phyloP scores from a whole-genome alignment of 1,284 basidiomycete species.

The Sanghuangporus weigelae region DNA sequence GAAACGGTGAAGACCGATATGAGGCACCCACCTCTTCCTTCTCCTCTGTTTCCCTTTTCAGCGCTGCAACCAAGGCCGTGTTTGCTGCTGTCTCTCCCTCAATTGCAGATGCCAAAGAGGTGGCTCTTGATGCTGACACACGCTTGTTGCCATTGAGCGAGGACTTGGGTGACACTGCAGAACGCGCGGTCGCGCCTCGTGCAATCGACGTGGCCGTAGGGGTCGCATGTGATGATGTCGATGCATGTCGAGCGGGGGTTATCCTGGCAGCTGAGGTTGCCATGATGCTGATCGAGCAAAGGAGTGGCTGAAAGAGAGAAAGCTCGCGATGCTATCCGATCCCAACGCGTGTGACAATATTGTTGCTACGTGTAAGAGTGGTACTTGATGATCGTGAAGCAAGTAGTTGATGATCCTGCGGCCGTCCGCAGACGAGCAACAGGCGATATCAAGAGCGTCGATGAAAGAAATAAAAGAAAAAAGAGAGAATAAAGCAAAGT shows the following conservation, averaged over 20 bases:
- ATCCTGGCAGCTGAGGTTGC: slow-evolving; percentile 22
- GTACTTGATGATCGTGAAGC: neutral
- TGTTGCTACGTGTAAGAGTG: slow-evolving; percentile 10
- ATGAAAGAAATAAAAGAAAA: neutral
- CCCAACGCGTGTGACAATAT: neutral
- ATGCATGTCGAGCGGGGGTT: slow-evolving; percentile 40
- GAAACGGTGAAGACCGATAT: neutral
- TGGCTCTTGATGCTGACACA: slow-evolving; percentile 30
- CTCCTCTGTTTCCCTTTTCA: slow-evolving; percentile 71
- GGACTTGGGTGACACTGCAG: slow-evolving; percentile 37
- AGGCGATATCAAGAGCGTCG: neutral
- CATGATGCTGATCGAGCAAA: slow-evolving; percentile 4
- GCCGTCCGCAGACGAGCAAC: neutral
- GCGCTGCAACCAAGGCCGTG: slow-evolving; percentile 52
- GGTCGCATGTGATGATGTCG: slow-evolving; percentile 26
- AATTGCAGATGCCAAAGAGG: slow-evolving; percentile 25
- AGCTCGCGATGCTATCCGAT: neutral
- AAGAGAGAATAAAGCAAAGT: neutral
- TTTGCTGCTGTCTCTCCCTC: slow-evolving; percentile 34
- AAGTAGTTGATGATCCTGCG: neutral
- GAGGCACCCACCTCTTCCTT: slow-evolving; percentile 62
- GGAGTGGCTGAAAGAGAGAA: neutral
- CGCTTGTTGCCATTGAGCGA: slow-evolving; percentile 17
- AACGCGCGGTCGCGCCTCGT: slow-evolving; percentile 44
- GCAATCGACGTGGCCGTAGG: slow-evolving; percentile 32